Evolutionary conservation across 73 alveolate genomes (phyloP), one percentile per base, ranked within the genome.

Genomic region (Urostyla sp.): DNA sequence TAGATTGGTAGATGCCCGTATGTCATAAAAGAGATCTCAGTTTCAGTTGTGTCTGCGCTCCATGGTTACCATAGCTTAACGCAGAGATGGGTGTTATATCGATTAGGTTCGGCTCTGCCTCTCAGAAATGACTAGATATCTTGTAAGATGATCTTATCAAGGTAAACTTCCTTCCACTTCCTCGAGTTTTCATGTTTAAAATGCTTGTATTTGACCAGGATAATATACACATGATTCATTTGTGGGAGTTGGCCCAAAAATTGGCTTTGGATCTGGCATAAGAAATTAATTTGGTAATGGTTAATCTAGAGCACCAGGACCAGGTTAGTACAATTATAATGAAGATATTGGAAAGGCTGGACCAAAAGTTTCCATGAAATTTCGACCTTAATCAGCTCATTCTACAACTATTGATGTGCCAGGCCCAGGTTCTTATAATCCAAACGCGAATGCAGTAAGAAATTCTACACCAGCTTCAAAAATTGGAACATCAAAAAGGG

Each of bases 361-460:
- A 6, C 48, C 83, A 6, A 69, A 48, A 49, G 83, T 69, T 7
- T 69, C 83, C 2, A 69, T 69, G 83, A 69, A 69, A 48, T 69
- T 69, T 35, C 40, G 83, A 26, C 83, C 83, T 46, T 20, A 69
- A 6, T 21, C 67, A 36, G 34, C 37, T 8, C 44, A 4, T 16
- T 8, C 3, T 20, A 63, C 51, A 43, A 38, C 69, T 24, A 6
- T 44, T 13, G 72, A 69, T 16, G 72, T 40, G 1, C 83, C 83
- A 6, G 83, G 83, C 10, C 83, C 83, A 45, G 83, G 83, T 13
- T 30, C 44, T 46, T 69, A 69, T 31, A 69, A 69, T 31, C 83
- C 83, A n/a, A 49, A 69, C 48, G 36, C 49, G 36, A 26, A 67
- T 37, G 53, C 53, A 20, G 54, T 69, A 1, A 69, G 49, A 37